Evolutionary conservation across 2,329 filamentous ascomycete species (phyloP).

Genomic region (Cladophialophora bantiana): DNA sequence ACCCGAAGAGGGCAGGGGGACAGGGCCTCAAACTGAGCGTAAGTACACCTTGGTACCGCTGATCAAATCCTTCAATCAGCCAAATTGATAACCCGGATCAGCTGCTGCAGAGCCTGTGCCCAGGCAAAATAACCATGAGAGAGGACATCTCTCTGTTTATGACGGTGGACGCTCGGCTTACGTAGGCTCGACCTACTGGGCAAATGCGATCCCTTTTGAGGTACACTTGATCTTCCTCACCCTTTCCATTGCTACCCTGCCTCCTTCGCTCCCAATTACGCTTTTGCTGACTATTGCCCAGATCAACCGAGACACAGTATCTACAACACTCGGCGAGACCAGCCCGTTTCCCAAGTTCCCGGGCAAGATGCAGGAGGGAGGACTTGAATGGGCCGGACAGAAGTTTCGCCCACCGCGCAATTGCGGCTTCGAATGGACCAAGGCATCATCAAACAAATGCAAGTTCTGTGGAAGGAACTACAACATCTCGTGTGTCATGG

Average conservation of each 20-base stretch:
- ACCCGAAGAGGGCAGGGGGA: neutral
- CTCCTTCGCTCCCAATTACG: neutral
- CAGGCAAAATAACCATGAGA: slow-evolving; percentile 18
- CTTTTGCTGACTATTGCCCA: slow-evolving; percentile 16
- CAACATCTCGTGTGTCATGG: slow-evolving; percentile 33
- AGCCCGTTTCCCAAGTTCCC: slow-evolving; percentile 28
- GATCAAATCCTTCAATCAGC: neutral
- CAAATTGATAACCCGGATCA: slow-evolving; percentile 15
- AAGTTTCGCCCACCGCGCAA: slow-evolving; percentile 30
- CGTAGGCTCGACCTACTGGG: slow-evolving; percentile 33
- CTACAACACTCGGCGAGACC: neutral
- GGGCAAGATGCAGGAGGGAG: slow-evolving; percentile 11
- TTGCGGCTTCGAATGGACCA: slow-evolving; percentile 22
- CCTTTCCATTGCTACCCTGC: neutral
- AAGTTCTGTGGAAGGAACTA: slow-evolving; percentile 34
- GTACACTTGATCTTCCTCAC: slow-evolving; percentile 15
- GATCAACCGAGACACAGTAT: slow-evolving; percentile 12
- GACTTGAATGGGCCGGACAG: slow-evolving; percentile 8
- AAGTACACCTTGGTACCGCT: neutral
- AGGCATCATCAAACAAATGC: slow-evolving; percentile 25
- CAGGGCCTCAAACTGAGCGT: slow-evolving; percentile 9
- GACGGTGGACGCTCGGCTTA: slow-evolving; percentile 33
- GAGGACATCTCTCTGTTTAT: slow-evolving; percentile 25
- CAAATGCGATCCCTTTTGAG: slow-evolving; percentile 35
- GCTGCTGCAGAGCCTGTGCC: neutral